A percentile compares a stretch with the other conserved stretches of the same genome.
Conservation (phyloP, 73 alveolate genomes). For the Symbiodinium natans region DNA sequence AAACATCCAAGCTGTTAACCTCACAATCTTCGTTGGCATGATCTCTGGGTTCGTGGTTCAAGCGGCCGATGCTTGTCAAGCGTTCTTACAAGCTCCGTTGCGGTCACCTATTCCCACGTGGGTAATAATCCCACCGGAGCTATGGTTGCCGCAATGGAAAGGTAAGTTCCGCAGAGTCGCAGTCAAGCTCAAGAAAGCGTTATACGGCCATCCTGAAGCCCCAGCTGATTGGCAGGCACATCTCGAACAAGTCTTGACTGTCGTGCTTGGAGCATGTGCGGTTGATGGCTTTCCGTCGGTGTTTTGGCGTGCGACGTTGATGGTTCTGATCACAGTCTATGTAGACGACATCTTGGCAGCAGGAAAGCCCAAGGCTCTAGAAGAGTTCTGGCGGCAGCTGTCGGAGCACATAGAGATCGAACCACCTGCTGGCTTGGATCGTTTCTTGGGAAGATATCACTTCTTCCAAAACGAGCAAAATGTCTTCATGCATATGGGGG, state of each 20-base stretch:
- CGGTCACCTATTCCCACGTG: not conserved
- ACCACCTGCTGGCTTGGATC: not conserved
- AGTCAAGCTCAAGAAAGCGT: not conserved
- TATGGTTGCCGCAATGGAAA: not conserved
- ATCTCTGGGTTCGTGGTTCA: not conserved
- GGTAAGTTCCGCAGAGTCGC: not conserved
- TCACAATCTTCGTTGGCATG: not conserved
- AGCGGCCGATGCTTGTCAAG: not conserved
- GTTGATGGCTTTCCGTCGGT: constrained; percentile 1
- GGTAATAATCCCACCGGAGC: not conserved
- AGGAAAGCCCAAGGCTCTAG: not conserved
- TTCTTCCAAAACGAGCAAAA: not conserved
- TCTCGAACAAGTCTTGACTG: not conserved
- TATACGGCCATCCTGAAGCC: not conserved
- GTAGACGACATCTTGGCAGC: not conserved
- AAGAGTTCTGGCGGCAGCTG: not conserved
- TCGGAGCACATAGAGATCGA: not conserved
- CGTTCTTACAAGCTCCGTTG: not conserved
- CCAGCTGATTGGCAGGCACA: not conserved
- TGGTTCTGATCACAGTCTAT: not conserved
- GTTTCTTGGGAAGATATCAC: not conserved
- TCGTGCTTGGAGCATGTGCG: not conserved
- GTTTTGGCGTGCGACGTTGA: not conserved
- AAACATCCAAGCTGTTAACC: not conserved
- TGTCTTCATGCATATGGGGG: not conserved